phyloP scores from a whole-genome alignment of 768 basidiomycete genomes.

The Postia placenta region DNA sequence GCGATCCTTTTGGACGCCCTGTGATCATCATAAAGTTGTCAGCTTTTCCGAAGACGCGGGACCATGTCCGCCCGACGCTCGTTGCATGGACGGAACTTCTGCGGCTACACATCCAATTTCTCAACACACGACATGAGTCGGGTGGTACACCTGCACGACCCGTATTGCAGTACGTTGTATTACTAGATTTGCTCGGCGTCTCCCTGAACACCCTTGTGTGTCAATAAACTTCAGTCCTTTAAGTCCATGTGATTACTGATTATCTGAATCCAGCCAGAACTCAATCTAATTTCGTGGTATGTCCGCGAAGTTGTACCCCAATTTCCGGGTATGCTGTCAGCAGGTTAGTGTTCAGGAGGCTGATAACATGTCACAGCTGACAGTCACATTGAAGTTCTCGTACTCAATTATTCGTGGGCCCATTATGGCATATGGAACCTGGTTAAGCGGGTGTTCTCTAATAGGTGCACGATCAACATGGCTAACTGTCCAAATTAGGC shows the following conservation, averaged over 20 bases:
- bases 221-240: background rate
- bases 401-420: conserved; percentile 71
- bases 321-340: conserved; percentile 73
- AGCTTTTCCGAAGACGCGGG: conserved; percentile 32
- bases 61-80: conserved; percentile 35
- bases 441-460: conserved; percentile 43
- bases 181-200: conserved; percentile 57
- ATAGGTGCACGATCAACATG: background rate
- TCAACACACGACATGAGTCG: conserved; percentile 33
- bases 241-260: conserved; percentile 8
- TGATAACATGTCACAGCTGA: conserved; percentile 13
- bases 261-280: conserved; percentile 33
- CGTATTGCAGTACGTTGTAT: conserved; percentile 57
- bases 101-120: conserved; percentile 45
- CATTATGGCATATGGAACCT: conserved; percentile 65
- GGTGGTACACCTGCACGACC: conserved; percentile 22
- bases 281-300: conserved; percentile 60
- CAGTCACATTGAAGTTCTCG: conserved; percentile 42
- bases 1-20: conserved; percentile 62
- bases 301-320: conserved; percentile 60
- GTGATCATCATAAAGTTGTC: conserved; percentile 49
- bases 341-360: conserved; percentile 66
- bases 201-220: conserved; percentile 55
- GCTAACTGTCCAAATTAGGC: conserved; percentile 32
- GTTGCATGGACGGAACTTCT: conserved; percentile 48